A percentile compares a stretch with the other conserved stretches of the same genome.
Conservation (phyloP, 768 basidiomycete genomes). For the Sporobolomyces roseus region DNA sequence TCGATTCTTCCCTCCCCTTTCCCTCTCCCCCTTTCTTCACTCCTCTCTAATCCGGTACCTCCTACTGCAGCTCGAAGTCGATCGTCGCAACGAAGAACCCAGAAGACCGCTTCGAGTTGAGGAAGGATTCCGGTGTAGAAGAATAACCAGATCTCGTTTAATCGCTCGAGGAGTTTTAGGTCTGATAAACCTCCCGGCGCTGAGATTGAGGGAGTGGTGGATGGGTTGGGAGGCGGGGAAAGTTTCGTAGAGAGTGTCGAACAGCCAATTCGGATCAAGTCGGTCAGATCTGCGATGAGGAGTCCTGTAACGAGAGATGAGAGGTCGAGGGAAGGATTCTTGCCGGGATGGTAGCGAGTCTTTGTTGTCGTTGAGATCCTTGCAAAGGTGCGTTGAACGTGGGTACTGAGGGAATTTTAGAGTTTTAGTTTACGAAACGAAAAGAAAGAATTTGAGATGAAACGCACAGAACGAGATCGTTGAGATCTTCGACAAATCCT, state of each 20-base stretch:
- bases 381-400: slow-evolving; percentile 41
- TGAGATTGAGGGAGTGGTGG: neutral
- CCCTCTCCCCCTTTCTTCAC: slow-evolving; percentile 8
- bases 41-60: slow-evolving; percentile 1
- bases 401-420: slow-evolving; percentile 21
- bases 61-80: slow-evolving; percentile 26
- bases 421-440: neutral
- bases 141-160: slow-evolving; percentile 47
- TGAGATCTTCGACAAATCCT: slow-evolving; percentile 44
- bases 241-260: slow-evolving; percentile 42
- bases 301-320: slow-evolving; percentile 34
- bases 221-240: neutral
- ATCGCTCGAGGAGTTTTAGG: slow-evolving; percentile 38
- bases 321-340: slow-evolving; percentile 14
- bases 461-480: slow-evolving; percentile 27
- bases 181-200: neutral
- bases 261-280: slow-evolving; percentile 41
- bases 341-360: neutral
- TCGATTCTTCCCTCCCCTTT: slow-evolving; percentile 36
- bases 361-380: neutral
- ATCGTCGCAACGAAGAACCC: slow-evolving; percentile 43
- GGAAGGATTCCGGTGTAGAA: slow-evolving; percentile 46
- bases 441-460: neutral
- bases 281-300: slow-evolving; percentile 39
- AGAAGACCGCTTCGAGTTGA: slow-evolving; percentile 46